Percentiles rank a stretch among this genome's conserved stretches.
Evolutionary conservation across 352 stramenopile genomes (phyloP).

Genomic region (Pythium oligandrum): DNA sequence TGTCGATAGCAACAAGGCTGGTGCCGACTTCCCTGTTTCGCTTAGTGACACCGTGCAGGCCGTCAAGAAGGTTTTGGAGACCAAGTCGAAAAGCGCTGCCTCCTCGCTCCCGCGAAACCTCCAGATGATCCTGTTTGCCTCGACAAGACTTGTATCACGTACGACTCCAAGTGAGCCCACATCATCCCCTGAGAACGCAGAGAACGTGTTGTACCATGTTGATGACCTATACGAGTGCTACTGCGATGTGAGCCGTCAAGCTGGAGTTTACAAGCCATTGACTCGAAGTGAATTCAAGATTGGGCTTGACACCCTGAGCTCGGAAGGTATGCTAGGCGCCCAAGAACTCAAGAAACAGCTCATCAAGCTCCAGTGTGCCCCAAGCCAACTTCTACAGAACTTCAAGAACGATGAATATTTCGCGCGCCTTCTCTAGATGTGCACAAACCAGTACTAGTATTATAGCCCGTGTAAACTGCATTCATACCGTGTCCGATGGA

Average conservation of each 20-base stretch:
- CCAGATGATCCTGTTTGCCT: conserved; percentile 80
- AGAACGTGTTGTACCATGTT: conserved; percentile 35
- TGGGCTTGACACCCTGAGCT: conserved; percentile 60
- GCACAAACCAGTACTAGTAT: not conserved
- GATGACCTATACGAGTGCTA: conserved; percentile 68
- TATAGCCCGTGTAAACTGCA: not conserved
- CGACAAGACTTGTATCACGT: conserved; percentile 30
- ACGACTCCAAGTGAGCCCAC: not conserved
- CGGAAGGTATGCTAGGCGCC: conserved; percentile 57
- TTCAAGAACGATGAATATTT: conserved; percentile 78
- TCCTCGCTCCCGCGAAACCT: conserved; percentile 68
- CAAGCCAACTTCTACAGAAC: conserved; percentile 61
- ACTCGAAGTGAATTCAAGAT: conserved; percentile 56
- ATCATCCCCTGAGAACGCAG: not conserved
- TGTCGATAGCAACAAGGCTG: conserved; percentile 15
- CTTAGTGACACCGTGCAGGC: conserved; percentile 70
- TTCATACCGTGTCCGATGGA: not conserved
- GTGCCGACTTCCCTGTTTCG: conserved; percentile 26
- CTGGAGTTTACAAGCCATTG: conserved; percentile 61
- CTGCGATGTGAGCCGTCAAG: conserved; percentile 58
- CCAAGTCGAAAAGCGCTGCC: conserved; percentile 49
- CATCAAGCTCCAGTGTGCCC: conserved; percentile 66
- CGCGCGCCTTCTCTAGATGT: conserved; percentile 49
- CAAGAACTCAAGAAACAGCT: conserved; percentile 65
- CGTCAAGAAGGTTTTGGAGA: conserved; percentile 70